Evolutionary conservation across 768 basidiomycete genomes (phyloP), one percentile per base, ranked within the genome.

Genomic region (Termitomyces eurrhizus): DNA sequence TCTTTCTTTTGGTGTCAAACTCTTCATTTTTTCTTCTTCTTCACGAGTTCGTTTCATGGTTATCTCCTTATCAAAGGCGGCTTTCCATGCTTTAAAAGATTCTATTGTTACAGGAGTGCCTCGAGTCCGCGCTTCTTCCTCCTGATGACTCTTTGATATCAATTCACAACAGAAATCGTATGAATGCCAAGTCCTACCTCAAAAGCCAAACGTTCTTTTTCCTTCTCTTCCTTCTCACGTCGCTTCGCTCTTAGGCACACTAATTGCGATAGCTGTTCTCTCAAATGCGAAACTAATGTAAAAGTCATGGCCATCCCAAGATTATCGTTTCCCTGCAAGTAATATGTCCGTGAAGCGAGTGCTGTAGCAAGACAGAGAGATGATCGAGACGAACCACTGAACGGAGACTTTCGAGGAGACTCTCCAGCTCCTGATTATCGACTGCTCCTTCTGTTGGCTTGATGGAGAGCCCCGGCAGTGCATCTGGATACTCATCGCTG

Each of bases 281-380:
- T 81, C 49, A 97, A 81, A 66, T 90, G 88, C 0, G 91, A 89
- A 12, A 94, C 88, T 18, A 99, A 79, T 0, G 96, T 94, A 70
- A 97, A 99, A 18, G 95, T 95, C 95, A 98, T 98, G 2, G 97
- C 95, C 89, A 95, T 95, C 46, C 93, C 93, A 24, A 93, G 68
- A 71, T 91, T 94, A 69, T 95, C 93, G 69, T 89, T 83, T 58
- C 90, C 91, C 89, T 92, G 57, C 59, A 55, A 53, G 56, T 29
- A 36, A 54, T 57, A 63, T 55, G 35, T 26, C n/a, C 56, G 45
- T 55, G 41, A 56, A 60, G 62, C 41, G 46, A 32, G 32, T 8
- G 46, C 29, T 63, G 50, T 44, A 24, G 44, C 35, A 61, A 42
- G 49, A 49, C 50, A 42, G 35, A 14, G 39, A 49, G 37, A 45